Evolutionary conservation across 2,329 filamentous ascomycete species (phyloP).

Genomic region (Colletotrichum noveboracense): DNA sequence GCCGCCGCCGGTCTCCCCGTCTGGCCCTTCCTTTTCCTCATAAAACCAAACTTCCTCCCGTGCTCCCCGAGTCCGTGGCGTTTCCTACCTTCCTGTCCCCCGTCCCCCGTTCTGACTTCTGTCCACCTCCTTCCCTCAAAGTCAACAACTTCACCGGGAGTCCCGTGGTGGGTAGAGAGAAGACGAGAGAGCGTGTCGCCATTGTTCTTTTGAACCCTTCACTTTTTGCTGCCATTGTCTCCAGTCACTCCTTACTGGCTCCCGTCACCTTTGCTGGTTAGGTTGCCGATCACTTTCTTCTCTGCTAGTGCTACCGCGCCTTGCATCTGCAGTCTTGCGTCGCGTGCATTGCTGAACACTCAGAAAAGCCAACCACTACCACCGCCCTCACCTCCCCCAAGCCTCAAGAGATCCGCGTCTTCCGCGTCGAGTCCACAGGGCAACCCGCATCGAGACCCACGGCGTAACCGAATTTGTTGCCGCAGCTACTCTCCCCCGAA

Average conservation of each 20-base stretch:
- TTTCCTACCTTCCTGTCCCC: slow-evolving; percentile 2
- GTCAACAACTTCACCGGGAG: slow-evolving; percentile 6
- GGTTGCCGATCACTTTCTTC: background rate
- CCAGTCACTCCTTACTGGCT: slow-evolving; percentile 46
- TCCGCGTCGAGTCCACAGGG: slow-evolving; percentile 25
- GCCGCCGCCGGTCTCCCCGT: background rate
- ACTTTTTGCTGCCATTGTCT: slow-evolving; percentile 25
- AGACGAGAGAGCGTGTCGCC: slow-evolving; percentile 23
- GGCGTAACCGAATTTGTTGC: slow-evolving; percentile 1
- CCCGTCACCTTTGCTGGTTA: slow-evolving; percentile 20
- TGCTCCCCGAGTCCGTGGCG: slow-evolving; percentile 12
- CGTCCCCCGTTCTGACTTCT: slow-evolving; percentile 21
- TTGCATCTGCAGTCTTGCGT: slow-evolving; percentile 8
- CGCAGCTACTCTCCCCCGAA: background rate
- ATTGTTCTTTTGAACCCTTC: slow-evolving; percentile 15
- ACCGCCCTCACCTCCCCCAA: background rate
- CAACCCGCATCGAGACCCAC: slow-evolving; percentile 18
- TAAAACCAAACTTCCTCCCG: slow-evolving; percentile 10
- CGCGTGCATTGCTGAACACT: slow-evolving; percentile 15
- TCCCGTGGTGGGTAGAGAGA: slow-evolving; percentile 13
- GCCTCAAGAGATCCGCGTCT: slow-evolving; percentile 21
- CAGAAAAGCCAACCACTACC: background rate
- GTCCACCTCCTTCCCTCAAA: slow-evolving; percentile 4
- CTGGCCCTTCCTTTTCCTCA: slow-evolving; percentile 19
- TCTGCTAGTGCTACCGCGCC: background rate